These are phyloP conservation scores for Rhodomyrtus psidioides DNA, from an alignment of 441 rosid species.

Conservation along the genomic window DNA sequence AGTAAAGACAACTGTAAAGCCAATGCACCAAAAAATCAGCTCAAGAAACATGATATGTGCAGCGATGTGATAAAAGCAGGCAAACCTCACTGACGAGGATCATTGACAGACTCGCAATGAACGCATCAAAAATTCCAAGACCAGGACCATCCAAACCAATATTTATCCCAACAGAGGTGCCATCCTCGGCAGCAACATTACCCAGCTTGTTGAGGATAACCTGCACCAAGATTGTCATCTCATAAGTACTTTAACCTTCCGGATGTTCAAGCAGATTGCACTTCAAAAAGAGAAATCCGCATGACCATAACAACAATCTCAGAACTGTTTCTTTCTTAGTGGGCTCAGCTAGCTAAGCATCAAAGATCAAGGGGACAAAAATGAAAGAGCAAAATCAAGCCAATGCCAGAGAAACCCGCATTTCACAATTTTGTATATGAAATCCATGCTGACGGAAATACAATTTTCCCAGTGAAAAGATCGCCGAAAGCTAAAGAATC, in stretches of 20 bases:
- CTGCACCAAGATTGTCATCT: conserved; percentile 22
- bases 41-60: neutral
- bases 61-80: neutral
- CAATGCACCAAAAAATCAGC: neutral
- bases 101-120: conserved; percentile 88
- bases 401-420: neutral
- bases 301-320: neutral
- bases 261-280: neutral
- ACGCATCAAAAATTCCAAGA: conserved; percentile 86
- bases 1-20: neutral
- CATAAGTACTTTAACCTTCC: neutral
- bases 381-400: neutral
- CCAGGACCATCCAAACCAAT: conserved; percentile 54
- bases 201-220: conserved; percentile 31
- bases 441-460: neutral
- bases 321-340: neutral
- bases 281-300: neutral
- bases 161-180: conserved; percentile 29
- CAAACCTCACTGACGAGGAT: conserved; percentile 93
- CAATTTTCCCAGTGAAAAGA: neutral
- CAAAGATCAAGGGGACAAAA: neutral
- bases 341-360: neutral
- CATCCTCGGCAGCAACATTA: conserved; percentile 20
- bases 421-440: neutral
- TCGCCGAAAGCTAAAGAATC: neutral